Percentiles rank a stretch among this genome's conserved stretches.
These are phyloP conservation scores for Saturnispora saitoi DNA, from an alignment of 805 yeast genomes.

Conservation along the genomic window DNA sequence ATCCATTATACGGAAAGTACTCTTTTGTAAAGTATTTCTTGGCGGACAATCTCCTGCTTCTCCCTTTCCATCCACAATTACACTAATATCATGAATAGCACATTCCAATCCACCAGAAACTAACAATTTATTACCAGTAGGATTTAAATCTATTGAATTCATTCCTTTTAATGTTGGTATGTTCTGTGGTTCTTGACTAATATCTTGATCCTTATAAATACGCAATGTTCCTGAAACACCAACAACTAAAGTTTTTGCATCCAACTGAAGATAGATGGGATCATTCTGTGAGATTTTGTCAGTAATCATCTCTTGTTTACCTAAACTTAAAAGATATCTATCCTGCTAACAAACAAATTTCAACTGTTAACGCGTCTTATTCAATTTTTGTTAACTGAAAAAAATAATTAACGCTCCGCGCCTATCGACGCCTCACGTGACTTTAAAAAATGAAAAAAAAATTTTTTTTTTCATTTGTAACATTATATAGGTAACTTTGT, in stretches of 20 bases:
- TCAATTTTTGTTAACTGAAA: background rate
- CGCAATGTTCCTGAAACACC: constrained; percentile 12
- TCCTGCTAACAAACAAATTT: background rate
- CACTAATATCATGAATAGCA: constrained; percentile 31
- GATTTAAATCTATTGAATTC: constrained; percentile 32
- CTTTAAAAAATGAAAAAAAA: background rate
- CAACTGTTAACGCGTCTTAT: background rate
- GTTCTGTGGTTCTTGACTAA: constrained; percentile 54
- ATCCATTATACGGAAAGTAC: constrained; percentile 33
- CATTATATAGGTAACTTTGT: background rate
- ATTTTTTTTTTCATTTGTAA: background rate
- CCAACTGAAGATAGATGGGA: constrained; percentile 31
- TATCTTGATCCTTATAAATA: constrained; percentile 45
- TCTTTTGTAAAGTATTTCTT: constrained; percentile 10
- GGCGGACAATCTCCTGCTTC: constrained; percentile 1
- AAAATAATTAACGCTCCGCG: background rate
- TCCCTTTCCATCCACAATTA: constrained; percentile 1
- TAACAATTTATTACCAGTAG: constrained; percentile 16
- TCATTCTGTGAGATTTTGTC: background rate
- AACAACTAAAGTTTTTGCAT: constrained; percentile 28
- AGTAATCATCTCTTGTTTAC: background rate
- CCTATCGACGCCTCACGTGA: background rate
- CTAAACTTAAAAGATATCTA: background rate
- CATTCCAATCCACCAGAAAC: constrained; percentile 36
- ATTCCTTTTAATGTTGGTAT: constrained; percentile 42